Base-by-base conservation (phyloP, 2,329 filamentous ascomycete genomes). In the Botrytis cinerea region DNA sequence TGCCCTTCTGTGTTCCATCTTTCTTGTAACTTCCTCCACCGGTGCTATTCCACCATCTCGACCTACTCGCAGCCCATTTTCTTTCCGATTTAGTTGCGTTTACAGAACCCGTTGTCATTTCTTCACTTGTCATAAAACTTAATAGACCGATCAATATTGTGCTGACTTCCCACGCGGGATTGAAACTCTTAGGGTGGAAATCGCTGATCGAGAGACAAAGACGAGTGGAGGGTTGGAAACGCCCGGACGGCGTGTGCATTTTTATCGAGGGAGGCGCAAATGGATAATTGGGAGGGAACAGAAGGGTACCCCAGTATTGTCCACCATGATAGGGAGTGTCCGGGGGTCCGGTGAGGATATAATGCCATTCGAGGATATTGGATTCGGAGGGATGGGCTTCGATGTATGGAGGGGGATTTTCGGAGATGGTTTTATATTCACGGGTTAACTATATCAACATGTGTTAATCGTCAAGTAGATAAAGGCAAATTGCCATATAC, bases 101-200 rank as follows among this genome's bases (percentile, higher is more conserved):
- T 45, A 99, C 89, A 45, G 92, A 95, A 2, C 96, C 96, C 0
- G 96, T 98, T 0, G 96, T 99, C 92, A 98, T 98, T 85, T 99
- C 96, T 81, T 99, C 95, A 77, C 93, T 94, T 3, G 95, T 98
- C 96, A 99, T 99, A 84, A 99, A 99, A 57, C 93, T 97, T 75
- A 98, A 86, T 43, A 99, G 88, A 16, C 96, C 96, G 72, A 97
- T 97, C 25, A 99, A 86, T 76, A 99, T 99, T 0, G 96, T 99
- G 72, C 92, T 95, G 12, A 99, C 96, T 81, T 97, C 95, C 96
- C 96, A 99, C 1, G 96, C 95, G 2, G 96, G 96, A 82, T 99
- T 99, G 86, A 98, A 99, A 43, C 92, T 95, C 83, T 97, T 97
- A 6, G 96, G 96, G 81, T 99, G 96, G 84, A 98, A 99, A 82